Evolutionary conservation across 1,284 basidiomycete genomes (phyloP).

Genomic region (Ganoderma sinense): DNA sequence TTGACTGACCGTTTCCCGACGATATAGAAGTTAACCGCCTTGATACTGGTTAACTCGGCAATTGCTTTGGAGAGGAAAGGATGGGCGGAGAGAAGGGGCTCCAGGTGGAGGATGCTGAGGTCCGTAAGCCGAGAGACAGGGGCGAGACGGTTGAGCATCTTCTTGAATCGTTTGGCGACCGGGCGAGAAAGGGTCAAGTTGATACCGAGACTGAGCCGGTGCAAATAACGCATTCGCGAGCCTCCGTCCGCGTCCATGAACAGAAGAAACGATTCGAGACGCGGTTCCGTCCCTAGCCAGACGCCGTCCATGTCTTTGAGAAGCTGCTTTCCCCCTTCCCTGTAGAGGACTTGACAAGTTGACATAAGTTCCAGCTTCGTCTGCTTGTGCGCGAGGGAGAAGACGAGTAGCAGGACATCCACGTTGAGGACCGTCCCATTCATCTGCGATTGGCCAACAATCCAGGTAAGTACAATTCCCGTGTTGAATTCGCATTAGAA

Average conservation of each 20-base stretch:
- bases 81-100: not conserved
- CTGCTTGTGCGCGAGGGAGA: not conserved
- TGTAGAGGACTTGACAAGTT: not conserved
- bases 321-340: not conserved
- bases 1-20: not conserved
- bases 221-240: not conserved
- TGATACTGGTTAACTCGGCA: not conserved
- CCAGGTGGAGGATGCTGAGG: not conserved
- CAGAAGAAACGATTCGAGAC: not conserved
- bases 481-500: not conserved
- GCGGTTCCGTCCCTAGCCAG: not conserved
- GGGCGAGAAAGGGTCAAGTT: not conserved
- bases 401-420: not conserved
- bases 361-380: not conserved
- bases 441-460: not conserved
- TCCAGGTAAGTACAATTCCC: not conserved
- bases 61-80: not conserved
- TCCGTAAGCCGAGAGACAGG: not conserved
- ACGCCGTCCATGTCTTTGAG: not conserved
- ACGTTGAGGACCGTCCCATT: not conserved
- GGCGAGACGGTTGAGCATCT: not conserved
- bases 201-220: not conserved
- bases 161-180: not conserved
- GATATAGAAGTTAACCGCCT: not conserved
- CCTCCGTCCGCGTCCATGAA: not conserved